These are phyloP conservation scores for Penicillium sp. DNA, from an alignment of 2,329 filamentous ascomycete species.

Conservation along the genomic window DNA sequence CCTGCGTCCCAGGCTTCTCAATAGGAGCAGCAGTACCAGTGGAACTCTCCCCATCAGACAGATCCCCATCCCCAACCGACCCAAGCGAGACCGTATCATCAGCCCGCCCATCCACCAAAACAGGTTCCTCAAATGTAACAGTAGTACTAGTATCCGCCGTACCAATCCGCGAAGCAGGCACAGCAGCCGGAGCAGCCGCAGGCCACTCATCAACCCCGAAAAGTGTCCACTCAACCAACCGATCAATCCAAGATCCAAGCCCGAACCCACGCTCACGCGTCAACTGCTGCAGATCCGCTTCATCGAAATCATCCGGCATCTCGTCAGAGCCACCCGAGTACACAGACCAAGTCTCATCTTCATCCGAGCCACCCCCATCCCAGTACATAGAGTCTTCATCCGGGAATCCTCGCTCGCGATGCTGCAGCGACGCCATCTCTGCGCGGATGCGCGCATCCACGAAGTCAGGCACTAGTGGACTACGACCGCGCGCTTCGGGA, in stretches of 20 bases:
- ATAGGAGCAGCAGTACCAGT: slow-evolving; percentile 7
- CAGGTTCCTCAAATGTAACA: slow-evolving; percentile 19
- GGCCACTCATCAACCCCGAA: slow-evolving; percentile 46
- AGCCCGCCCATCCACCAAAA: background rate
- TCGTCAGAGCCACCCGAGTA: slow-evolving; percentile 24
- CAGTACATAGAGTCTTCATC: slow-evolving; percentile 16
- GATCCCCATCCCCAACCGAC: slow-evolving; percentile 8
- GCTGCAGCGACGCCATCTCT: slow-evolving; percentile 31
- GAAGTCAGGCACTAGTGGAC: slow-evolving; percentile 40
- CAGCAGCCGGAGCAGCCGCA: slow-evolving; percentile 2
- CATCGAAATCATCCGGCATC: slow-evolving; percentile 37
- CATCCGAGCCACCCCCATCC: slow-evolving; percentile 6
- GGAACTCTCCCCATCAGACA: slow-evolving; percentile 16
- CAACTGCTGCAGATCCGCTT: slow-evolving; percentile 46
- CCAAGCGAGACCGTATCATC: slow-evolving; percentile 11
- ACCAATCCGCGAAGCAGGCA: slow-evolving; percentile 13
- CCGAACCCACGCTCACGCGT: slow-evolving; percentile 47
- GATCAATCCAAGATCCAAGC: slow-evolving; percentile 50
- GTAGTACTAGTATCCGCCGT: slow-evolving; percentile 16
- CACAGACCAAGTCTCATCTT: slow-evolving; percentile 24
- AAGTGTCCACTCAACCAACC: slow-evolving; percentile 50
- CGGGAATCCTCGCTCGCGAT: slow-evolving; percentile 8
- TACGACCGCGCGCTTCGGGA: slow-evolving; percentile 14
- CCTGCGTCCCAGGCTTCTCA: slow-evolving; percentile 33
- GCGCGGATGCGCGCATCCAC: slow-evolving; percentile 39